A percentile compares a stretch with the other conserved stretches of the same genome.
Conservation (phyloP, 2,329 filamentous ascomycete species). For the Leptographium radiaticola region DNA sequence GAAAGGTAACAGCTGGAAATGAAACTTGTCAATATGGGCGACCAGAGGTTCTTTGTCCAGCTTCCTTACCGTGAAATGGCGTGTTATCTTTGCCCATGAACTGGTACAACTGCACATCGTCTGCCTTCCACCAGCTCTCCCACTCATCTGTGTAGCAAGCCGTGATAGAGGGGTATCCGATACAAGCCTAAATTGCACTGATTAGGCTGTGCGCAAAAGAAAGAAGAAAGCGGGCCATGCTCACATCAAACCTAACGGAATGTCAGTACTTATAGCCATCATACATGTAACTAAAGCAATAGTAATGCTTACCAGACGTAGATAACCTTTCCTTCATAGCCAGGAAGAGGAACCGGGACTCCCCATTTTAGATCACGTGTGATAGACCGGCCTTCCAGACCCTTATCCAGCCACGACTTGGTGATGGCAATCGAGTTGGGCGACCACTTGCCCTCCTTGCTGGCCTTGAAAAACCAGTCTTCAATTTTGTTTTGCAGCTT, state of each 20-base stretch:
- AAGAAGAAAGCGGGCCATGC: background rate
- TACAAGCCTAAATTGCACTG: conserved; percentile 53
- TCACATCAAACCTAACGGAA: conserved; percentile 6
- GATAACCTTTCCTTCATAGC: conserved; percentile 55
- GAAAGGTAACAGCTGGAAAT: conserved; percentile 63
- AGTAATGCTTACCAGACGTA: conserved; percentile 46
- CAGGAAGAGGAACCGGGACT: conserved; percentile 39
- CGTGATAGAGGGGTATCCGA: conserved; percentile 92
- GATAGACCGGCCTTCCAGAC: conserved; percentile 75
- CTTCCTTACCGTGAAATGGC: conserved; percentile 50
- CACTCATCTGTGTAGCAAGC: conserved; percentile 72
- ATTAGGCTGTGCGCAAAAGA: background rate
- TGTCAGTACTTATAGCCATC: background rate
- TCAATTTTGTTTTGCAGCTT: conserved; percentile 66
- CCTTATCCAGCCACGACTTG: conserved; percentile 69
- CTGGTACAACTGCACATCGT: conserved; percentile 80
- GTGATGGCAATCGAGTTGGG: conserved; percentile 65
- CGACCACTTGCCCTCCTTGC: conserved; percentile 63
- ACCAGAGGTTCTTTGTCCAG: too few species aligned
- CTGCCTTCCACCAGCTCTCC: conserved; percentile 90
- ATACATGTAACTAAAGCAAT: background rate
- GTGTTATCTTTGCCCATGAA: conserved; percentile 91
- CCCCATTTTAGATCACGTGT: conserved; percentile 92
- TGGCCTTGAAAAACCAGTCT: conserved; percentile 63
- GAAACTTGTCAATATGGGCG: background rate